phyloP scores from a whole-genome alignment of 2,329 filamentous ascomycete species.

The Neonectria faginata region DNA sequence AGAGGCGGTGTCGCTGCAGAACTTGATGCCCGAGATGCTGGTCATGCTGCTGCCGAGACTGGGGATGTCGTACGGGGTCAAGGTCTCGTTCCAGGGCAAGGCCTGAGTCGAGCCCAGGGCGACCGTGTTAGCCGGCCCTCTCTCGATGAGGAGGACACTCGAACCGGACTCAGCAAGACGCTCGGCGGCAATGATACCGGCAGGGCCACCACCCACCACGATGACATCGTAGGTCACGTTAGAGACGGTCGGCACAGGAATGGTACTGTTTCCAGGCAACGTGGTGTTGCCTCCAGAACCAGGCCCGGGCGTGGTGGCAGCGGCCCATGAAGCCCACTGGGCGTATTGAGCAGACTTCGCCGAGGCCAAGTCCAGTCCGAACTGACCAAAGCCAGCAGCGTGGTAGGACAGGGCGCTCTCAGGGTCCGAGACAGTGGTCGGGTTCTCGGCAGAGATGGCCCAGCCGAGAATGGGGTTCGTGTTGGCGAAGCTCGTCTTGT shows the following conservation, averaged over 20 bases:
- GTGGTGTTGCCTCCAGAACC: slow-evolving; percentile 29
- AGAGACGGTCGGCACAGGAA: slow-evolving; percentile 32
- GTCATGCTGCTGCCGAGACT: slow-evolving; percentile 43
- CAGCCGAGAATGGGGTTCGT: slow-evolving; percentile 52
- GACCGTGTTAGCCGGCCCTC: slow-evolving; percentile 44
- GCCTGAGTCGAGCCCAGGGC: slow-evolving; percentile 36
- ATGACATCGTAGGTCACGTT: slow-evolving; percentile 45
- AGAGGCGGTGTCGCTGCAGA: slow-evolving; percentile 44
- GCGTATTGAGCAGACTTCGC: slow-evolving; percentile 50
- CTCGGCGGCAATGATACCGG: slow-evolving; percentile 44
- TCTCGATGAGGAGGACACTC: slow-evolving; percentile 45
- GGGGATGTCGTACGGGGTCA: slow-evolving; percentile 43
- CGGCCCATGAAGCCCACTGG: slow-evolving; percentile 43
- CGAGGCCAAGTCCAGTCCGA: slow-evolving; percentile 47
- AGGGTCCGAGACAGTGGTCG: slow-evolving; percentile 48
- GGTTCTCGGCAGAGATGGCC: slow-evolving; percentile 51
- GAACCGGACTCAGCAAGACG: slow-evolving; percentile 41
- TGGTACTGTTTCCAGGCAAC: slow-evolving; percentile 27
- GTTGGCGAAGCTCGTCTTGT: slow-evolving; percentile 48
- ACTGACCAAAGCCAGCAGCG: slow-evolving; percentile 54
- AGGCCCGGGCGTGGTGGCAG: slow-evolving; percentile 30
- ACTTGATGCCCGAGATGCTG: slow-evolving; percentile 38
- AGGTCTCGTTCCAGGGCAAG: slow-evolving; percentile 40
- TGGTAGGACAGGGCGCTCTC: slow-evolving; percentile 54
- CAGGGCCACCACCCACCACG: slow-evolving; percentile 43